Evolutionary conservation across 1,284 basidiomycete species (phyloP), one percentile per base, ranked within the genome.

Genomic region (Trichosporon coremiiforme): DNA sequence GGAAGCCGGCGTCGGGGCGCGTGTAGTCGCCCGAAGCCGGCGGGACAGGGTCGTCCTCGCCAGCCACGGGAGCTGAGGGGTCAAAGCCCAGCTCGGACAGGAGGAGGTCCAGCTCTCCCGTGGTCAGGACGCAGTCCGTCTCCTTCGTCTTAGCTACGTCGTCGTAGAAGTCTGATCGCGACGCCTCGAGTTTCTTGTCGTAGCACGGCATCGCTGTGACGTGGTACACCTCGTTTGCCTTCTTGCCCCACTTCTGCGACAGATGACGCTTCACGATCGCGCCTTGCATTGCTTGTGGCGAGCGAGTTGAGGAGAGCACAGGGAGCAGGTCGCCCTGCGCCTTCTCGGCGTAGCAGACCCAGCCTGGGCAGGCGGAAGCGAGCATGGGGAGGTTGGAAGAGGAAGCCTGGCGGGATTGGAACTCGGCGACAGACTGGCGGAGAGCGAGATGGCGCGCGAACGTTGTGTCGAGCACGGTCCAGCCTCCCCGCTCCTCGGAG

Each of bases 261-360:
- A 94, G 87, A 90, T 90, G 94, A 66, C 88, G 86, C 85, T 99
- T 99, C 68, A 95, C 93, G 57, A 99, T 84, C 2, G 91, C 91
- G 5, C 97, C 97, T 88, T 96, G 94, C 66, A 97, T 87, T 76
- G 95, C 95, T 82, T 98, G 95, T 9, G 94, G 91, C 77, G 93
- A 96, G 84, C 97, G 94, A 53, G 93, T 93, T 31, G 86, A 86
- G 62, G 91, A 89, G 70, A 99, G 90, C 77, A 95, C 94, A 0
- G 94, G 94, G 10, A 99, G 82, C 86, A 99, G 90, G 80, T 97
- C 95, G 1, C 91, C 86, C 79, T 98, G 96, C 0, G 96, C 91
- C 86, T 99, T 99, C 84, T 99, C 97, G 17, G 95, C 96, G 79
- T 98, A 99, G 82, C 96, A 99, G 68, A 99, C 91, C 97, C 97